Percentiles rank a stretch among this genome's conserved stretches.
These are phyloP conservation scores for Talaromyces sp. DNA, from an alignment of 2,329 filamentous ascomycete genomes.

Conservation along the genomic window DNA sequence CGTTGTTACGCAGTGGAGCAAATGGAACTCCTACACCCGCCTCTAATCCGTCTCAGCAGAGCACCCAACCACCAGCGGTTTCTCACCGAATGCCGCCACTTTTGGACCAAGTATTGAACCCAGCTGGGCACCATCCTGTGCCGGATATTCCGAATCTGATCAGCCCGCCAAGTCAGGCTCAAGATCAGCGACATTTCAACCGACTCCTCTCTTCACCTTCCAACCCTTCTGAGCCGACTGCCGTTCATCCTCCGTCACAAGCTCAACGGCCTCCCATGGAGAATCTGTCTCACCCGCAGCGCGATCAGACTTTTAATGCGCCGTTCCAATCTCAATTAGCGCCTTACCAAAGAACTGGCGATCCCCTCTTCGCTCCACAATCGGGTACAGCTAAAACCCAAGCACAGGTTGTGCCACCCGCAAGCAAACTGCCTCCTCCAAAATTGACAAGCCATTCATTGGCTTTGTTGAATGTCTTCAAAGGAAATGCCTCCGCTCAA, in stretches of 20 bases:
- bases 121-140: neutral
- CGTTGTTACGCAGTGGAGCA: slow-evolving; percentile 50
- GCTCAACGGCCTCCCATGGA: neutral
- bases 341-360: slow-evolving; percentile 48
- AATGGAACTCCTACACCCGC: slow-evolving; percentile 22
- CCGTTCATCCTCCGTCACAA: neutral
- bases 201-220: slow-evolving; percentile 5
- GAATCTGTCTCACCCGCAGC: slow-evolving; percentile 1
- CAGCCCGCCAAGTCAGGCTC: neutral
- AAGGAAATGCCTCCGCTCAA: slow-evolving; percentile 32
- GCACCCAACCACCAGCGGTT: slow-evolving; percentile 45
- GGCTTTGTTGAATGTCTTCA: slow-evolving; percentile 59
- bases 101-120: slow-evolving; percentile 2
- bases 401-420: slow-evolving; percentile 52
- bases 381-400: slow-evolving; percentile 34
- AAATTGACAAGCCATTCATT: slow-evolving; percentile 58
- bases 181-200: slow-evolving; percentile 7
- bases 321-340: slow-evolving; percentile 31
- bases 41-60: slow-evolving; percentile 52
- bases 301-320: neutral
- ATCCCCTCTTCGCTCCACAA: slow-evolving; percentile 43
- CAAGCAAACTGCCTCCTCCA: slow-evolving; percentile 57
- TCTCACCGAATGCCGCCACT: slow-evolving; percentile 4
- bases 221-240: neutral
- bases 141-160: neutral